Base-by-base conservation (phyloP, 1,284 basidiomycete genomes). In the Takashimella koratensis region DNA sequence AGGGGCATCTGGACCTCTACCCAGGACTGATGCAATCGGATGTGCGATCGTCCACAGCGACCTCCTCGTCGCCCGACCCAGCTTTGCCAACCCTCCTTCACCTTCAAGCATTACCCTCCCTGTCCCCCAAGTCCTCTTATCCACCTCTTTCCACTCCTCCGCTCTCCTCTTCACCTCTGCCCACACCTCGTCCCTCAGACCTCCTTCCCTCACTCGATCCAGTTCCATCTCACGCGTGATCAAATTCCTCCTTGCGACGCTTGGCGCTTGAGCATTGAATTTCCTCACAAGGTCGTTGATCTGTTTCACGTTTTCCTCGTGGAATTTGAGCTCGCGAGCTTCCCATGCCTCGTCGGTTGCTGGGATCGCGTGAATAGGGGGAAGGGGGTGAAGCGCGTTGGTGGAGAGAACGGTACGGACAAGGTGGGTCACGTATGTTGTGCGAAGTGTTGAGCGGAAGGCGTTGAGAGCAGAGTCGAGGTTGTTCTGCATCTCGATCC, bases 401-500 rank as follows among this genome's bases (percentile, higher is more conserved):
- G 77, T 69, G n/a, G 78, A 70, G 12, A 82, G 68, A 64, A 64
- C 62, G 81, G 52, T 90, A 74, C 60, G 80, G 79, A 45, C 87
- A 78, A 54, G 85, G 74, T 26, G 84, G 83, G 23, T 84, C 80
- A 66, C 66, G 56, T 76, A 76, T 3, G 69, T 71, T 1, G 62
- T 57, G 3, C 73, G 58, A 2, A 93, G 75, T 3, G 84, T 78
- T 21, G 79, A 76, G 2, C 89, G 83, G 73, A 92, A 92, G 0
- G 81, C 76, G 2, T 62, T 65, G 4, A 86, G 70, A 0, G 86
- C 81, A 1, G 72, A 69, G 51, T 87, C 83, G 27, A 87, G 73
- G 54, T 83, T 81, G 55, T 79, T 78, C 73, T 93, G 91, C 27
- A 92, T 66, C 72, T 94, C 90, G 3, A 95, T 86, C 90, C 90